A percentile compares a stretch with the other conserved stretches of the same genome.
phyloP scores from a whole-genome alignment of 78 protist genomes.

The Cyanophora paradoxa region DNA sequence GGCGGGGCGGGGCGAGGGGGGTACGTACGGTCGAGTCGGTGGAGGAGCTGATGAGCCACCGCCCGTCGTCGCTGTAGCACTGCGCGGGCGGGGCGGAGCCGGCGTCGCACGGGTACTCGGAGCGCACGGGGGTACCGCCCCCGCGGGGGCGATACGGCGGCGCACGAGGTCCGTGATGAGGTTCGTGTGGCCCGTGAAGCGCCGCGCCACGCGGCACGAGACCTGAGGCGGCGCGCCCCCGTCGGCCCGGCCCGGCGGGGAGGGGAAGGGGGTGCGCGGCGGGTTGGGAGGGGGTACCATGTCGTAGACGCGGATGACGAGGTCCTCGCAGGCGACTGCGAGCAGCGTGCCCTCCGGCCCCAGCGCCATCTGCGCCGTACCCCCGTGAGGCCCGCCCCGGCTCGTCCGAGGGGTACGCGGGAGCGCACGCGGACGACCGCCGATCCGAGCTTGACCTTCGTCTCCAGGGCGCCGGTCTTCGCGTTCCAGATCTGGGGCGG shows the following conservation, averaged over 20 bases:
- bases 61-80: conserved; percentile 23
- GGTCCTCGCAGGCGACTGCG: conserved; percentile 40
- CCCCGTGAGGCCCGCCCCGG: too few relatives aligned
- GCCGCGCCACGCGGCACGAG: neutral
- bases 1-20: neutral
- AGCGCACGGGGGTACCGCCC: neutral
- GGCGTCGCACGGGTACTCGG: neutral
- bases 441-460: neutral
- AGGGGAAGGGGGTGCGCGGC: too few relatives aligned
- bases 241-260: too few relatives aligned
- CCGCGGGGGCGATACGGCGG: neutral
- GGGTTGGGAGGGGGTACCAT: conserved; percentile 6
- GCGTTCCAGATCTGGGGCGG: neutral
- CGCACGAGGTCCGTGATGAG: conserved; percentile 17
- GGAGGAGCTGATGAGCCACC: conserved; percentile 16
- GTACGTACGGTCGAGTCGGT: conserved; percentile 22
- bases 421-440: too few relatives aligned
- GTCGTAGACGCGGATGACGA: conserved; percentile 40
- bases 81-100: neutral
- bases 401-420: too few relatives aligned
- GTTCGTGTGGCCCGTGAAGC: conserved; percentile 20
- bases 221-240: too few relatives aligned
- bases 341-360: neutral
- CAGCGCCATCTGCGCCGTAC: neutral
- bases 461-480: neutral